These are phyloP conservation scores for Botrytis porri DNA, from an alignment of 2,329 filamentous ascomycete genomes.

Conservation along the genomic window DNA sequence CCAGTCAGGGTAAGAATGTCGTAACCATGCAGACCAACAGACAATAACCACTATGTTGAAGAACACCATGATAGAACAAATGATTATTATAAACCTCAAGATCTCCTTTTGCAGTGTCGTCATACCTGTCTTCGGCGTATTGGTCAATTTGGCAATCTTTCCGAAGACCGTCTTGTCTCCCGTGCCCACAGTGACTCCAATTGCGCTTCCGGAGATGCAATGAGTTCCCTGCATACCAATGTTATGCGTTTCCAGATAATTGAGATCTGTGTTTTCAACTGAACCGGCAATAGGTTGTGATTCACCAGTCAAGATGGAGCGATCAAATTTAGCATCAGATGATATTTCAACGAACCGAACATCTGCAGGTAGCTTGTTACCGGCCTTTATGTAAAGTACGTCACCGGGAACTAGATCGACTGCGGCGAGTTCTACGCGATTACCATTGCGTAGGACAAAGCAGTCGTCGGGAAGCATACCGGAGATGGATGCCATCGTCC, in stretches of 20 bases:
- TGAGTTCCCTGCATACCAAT: slow-evolving; percentile 78
- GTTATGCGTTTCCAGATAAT: slow-evolving; percentile 72
- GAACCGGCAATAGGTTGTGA: slow-evolving; percentile 60
- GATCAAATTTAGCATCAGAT: slow-evolving; percentile 68
- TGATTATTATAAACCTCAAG: slow-evolving; percentile 66
- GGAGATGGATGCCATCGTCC: slow-evolving; percentile 75
- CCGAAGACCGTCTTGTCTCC: slow-evolving; percentile 73
- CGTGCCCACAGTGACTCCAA: slow-evolving; percentile 67
- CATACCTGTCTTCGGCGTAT: slow-evolving; percentile 61
- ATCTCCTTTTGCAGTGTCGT: slow-evolving; percentile 71
- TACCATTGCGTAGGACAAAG: slow-evolving; percentile 58
- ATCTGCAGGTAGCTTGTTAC: slow-evolving; percentile 72
- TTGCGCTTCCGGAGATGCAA: slow-evolving; percentile 64
- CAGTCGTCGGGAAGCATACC: slow-evolving; percentile 73
- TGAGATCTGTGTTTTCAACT: slow-evolving; percentile 62
- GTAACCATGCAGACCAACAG: slow-evolving; percentile 69
- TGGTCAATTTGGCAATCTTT: slow-evolving; percentile 68
- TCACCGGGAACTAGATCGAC: slow-evolving; percentile 68
- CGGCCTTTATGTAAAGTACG: slow-evolving; percentile 62
- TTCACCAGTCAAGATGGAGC: slow-evolving; percentile 71
- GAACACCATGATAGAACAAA: slow-evolving; percentile 61
- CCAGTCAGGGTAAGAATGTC: slow-evolving; percentile 61
- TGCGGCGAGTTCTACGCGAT: slow-evolving; percentile 48
- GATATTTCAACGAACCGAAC: slow-evolving; percentile 66
- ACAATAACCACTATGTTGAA: slow-evolving; percentile 63